Conservation (phyloP, 1,284 basidiomycete species). For the Trametes pubescens region DNA sequence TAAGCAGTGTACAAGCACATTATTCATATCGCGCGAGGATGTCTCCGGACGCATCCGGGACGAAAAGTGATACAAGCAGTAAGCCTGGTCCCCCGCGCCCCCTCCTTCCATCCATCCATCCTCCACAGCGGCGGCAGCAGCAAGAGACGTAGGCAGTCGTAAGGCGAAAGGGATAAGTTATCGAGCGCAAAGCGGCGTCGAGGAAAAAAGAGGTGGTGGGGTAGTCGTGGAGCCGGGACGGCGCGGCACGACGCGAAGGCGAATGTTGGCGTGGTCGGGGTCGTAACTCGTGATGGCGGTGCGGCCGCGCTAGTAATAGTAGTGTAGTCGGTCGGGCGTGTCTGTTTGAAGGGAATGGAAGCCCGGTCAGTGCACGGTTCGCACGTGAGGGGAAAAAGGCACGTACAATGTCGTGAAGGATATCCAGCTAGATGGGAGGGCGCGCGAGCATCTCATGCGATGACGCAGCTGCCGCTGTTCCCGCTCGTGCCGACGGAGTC, state of each 20-base stretch:
- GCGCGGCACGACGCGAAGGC: not conserved
- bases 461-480: slow-evolving; percentile 25
- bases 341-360: no score
- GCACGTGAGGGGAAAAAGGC: not conserved
- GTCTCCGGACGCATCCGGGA: slow-evolving; percentile 19
- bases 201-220: not conserved
- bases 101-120: not conserved
- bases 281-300: not conserved
- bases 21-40: not conserved
- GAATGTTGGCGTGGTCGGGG: not conserved
- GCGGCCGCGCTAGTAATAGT: not conserved
- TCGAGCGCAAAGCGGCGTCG: not conserved
- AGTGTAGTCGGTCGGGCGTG: not conserved
- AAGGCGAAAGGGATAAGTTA: slow-evolving; percentile 3
- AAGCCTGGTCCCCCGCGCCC: not conserved
- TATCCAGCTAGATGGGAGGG: not conserved
- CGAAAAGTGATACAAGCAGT: slow-evolving; percentile 6
- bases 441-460: slow-evolving; percentile 18
- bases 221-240: not conserved
- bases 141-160: not conserved
- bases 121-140: not conserved
- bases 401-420: not conserved
- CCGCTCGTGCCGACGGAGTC: slow-evolving; percentile 17
- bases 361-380: no score
- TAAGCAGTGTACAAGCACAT: not conserved